These are phyloP conservation scores for Guyanaporus albipodus DNA, from an alignment of 768 basidiomycete genomes.

Conservation along the genomic window DNA sequence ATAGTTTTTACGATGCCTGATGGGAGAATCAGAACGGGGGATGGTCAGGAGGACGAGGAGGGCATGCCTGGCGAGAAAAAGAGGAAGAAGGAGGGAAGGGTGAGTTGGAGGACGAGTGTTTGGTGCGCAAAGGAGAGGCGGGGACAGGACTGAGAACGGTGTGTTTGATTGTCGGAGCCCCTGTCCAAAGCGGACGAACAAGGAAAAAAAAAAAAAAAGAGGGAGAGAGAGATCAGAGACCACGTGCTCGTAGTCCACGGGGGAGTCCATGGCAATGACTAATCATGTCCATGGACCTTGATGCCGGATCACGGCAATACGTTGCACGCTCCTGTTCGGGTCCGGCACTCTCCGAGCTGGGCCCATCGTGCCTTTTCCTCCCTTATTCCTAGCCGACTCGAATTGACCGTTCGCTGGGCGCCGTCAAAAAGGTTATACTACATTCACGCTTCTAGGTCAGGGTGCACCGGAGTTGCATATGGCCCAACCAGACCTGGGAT, in stretches of 20 bases:
- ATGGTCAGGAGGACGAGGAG: not conserved
- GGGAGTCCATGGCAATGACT: constrained; percentile 14
- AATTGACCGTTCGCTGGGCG: no score
- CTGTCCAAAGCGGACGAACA: constrained; percentile 34
- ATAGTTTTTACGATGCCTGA: constrained; percentile 30
- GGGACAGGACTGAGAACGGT: constrained; percentile 18
- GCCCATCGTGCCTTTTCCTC: no score
- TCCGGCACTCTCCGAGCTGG: no score
- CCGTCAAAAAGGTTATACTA: no score
- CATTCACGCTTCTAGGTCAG: no score
- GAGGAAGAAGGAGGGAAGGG: constrained; percentile 3
- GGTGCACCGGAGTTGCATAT: constrained; percentile 23
- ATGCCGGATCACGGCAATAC: constrained; percentile 13
- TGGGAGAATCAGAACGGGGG: not conserved
- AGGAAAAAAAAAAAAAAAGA: constrained; percentile 38
- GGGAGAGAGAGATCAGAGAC: constrained; percentile 34
- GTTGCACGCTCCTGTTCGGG: constrained; percentile 3
- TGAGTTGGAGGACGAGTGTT: constrained; percentile 19
- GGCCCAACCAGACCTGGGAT: constrained; percentile 23
- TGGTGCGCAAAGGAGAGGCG: constrained; percentile 9
- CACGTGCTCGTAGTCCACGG: constrained; percentile 28
- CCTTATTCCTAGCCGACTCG: no score
- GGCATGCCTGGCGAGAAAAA: not conserved
- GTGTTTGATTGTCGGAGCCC: constrained; percentile 36
- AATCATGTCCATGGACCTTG: constrained; percentile 27